A percentile compares a stretch with the other conserved stretches of the same genome.
Conservation (phyloP, 768 basidiomycete genomes). For the Phylloporus sp. region DNA sequence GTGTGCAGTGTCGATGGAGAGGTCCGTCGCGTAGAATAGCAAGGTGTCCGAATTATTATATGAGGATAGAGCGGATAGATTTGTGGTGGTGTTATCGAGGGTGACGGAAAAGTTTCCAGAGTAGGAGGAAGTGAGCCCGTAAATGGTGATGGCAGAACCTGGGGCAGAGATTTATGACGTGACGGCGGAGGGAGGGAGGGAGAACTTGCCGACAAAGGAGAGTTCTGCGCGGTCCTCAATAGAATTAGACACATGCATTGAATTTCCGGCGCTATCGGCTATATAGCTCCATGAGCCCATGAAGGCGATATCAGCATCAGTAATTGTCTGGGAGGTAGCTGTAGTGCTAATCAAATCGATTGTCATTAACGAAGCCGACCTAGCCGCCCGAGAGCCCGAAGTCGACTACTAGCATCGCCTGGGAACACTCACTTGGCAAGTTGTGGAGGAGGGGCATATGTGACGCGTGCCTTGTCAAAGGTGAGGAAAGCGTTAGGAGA, state of each 20-base stretch:
- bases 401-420: slow-evolving; percentile 3
- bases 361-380: slow-evolving; percentile 17
- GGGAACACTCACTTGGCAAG: slow-evolving; percentile 32
- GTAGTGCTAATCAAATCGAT: slow-evolving; percentile 30
- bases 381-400: background rate
- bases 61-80: slow-evolving; percentile 47
- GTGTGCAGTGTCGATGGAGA: slow-evolving; percentile 49
- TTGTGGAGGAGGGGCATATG: slow-evolving; percentile 32
- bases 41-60: slow-evolving; percentile 48
- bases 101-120: slow-evolving; percentile 57
- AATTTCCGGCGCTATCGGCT: slow-evolving; percentile 27
- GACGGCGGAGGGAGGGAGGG: background rate
- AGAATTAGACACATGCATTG: slow-evolving; percentile 32
- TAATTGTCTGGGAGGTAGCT: slow-evolving; percentile 34
- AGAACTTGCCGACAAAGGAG: slow-evolving; percentile 44
- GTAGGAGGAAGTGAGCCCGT: slow-evolving; percentile 53
- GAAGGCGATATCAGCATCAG: slow-evolving; percentile 46
- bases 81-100: slow-evolving; percentile 47
- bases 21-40: slow-evolving; percentile 58
- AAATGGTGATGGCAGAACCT: slow-evolving; percentile 61
- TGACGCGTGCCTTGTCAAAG: slow-evolving; percentile 56
- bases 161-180: slow-evolving; percentile 1
- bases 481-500: slow-evolving; percentile 38
- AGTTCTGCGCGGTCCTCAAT: slow-evolving; percentile 43
- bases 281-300: slow-evolving; percentile 51